Evolutionary conservation across 495 filamentous ascomycete species (phyloP).

Genomic region (Tuber magnatum): DNA sequence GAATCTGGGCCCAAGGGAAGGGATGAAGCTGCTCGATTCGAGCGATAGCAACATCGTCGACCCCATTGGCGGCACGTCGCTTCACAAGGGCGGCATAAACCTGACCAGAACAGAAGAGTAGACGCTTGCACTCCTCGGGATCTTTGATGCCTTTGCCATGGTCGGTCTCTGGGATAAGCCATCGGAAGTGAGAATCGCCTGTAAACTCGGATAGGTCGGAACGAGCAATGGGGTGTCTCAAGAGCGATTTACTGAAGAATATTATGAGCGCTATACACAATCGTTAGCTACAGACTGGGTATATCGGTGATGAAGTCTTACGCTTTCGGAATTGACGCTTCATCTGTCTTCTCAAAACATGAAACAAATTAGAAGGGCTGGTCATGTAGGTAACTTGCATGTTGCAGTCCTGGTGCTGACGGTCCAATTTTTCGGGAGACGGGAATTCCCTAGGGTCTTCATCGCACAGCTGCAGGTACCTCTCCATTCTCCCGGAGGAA

Average conservation of each 20-base stretch:
- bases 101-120: constrained; percentile 91
- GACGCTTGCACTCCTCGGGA: constrained; percentile 83
- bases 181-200: constrained; percentile 85
- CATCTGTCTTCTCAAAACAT: constrained; percentile 93
- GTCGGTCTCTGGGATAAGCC: constrained; percentile 84
- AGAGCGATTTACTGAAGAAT: constrained; percentile 94
- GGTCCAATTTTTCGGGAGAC: constrained; percentile 73
- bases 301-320: constrained; percentile 47
- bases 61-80: constrained; percentile 72
- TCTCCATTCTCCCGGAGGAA: constrained; percentile 94
- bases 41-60: constrained; percentile 85
- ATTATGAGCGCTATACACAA: constrained; percentile 65
- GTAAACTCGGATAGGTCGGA: constrained; percentile 84
- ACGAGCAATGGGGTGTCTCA: constrained; percentile 85
- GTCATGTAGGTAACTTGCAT: constrained; percentile 98
- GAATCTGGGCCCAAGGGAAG: constrained; percentile 95
- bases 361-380: constrained; percentile 86
- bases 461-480: constrained; percentile 95
- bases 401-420: constrained; percentile 98
- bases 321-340: constrained; percentile 98
- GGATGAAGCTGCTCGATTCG: constrained; percentile 96
- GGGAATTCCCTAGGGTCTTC: constrained; percentile 95
- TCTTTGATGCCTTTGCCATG: constrained; percentile 67
- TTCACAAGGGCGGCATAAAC: constrained; percentile 86
- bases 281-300: constrained; percentile 42